Evolutionary conservation across 805 yeast species (phyloP), one percentile per base, ranked within the genome.

Genomic region (Nakazawaea wickerhamii): DNA sequence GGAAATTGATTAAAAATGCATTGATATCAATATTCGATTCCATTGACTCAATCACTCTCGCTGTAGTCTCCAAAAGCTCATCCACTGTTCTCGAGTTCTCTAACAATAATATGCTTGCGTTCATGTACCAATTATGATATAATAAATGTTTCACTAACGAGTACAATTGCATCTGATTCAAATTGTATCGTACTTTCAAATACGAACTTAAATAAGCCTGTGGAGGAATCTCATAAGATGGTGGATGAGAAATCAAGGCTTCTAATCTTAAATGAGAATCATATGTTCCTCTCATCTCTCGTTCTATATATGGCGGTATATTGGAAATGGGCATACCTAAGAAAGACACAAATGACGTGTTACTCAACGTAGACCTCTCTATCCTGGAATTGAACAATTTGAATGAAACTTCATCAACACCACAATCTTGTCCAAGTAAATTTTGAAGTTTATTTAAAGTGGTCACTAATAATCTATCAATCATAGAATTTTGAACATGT

Each of bases 211-310:
- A 36, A 36, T 41, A 41, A 7, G 20, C 14, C 15, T 41, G 36
- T 11, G 44, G 44, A 1, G 13, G 20, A 10, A 30, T 23, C 3
- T 22, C 15, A 10, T n/a, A n/a, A 4, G 31, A 21, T 6, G 8
- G 14, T 5, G 19, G 20, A 11, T 41, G 32, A 11, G 18, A 21
- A 4, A 41, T 4, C 20, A 41, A 36, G 13, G 5, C n/a, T 3
- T 30, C 22, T 26, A 41, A 36, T 23, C 30, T 28, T 20, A 7
- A 3, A 36, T 41, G 44, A 2, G 44, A 41, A 17, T 41, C 44
- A 18, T 11, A 30, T 6, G 44, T 41, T 13, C 9, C 4, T 13
- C 14, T 32, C 21, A 27, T 18, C 4, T 33, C 28, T 27, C 18
- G 17, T 11, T 14, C 10, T 5, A 33, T 18, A n/a, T 23, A n/a